These are phyloP conservation scores for Paraphoma chrysanthemicola DNA, from an alignment of 2,329 filamentous ascomycete species.

Conservation along the genomic window DNA sequence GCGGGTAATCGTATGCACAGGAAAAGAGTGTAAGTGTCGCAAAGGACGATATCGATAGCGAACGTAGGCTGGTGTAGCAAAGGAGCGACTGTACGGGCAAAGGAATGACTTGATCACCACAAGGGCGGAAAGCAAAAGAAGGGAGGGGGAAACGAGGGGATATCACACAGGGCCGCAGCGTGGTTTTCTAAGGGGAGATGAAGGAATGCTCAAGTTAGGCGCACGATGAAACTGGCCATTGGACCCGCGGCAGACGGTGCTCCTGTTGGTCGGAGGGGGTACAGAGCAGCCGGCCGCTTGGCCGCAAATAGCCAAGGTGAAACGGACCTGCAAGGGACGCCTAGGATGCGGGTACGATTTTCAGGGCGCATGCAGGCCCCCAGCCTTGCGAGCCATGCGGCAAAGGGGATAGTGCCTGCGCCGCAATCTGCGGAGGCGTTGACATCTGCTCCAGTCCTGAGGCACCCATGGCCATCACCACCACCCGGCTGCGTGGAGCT, in stretches of 20 bases:
- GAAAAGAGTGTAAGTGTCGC: conserved; percentile 36
- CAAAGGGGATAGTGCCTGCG: conserved; percentile 12
- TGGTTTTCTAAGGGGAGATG: conserved; percentile 44
- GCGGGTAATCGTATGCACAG: conserved; percentile 29
- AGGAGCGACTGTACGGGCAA: conserved; percentile 31
- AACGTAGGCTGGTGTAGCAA: conserved; percentile 29
- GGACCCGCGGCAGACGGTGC: conserved; percentile 24
- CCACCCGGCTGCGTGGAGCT: not conserved
- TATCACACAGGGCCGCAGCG: conserved; percentile 34
- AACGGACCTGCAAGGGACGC: conserved; percentile 40
- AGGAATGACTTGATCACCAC: conserved; percentile 37
- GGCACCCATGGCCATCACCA: conserved; percentile 6
- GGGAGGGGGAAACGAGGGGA: conserved; percentile 32
- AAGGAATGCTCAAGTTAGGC: conserved; percentile 47
- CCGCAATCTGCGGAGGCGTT: conserved; percentile 20
- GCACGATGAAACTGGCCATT: conserved; percentile 43
- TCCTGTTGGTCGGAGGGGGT: conserved; percentile 25
- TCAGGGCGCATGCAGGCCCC: conserved; percentile 15
- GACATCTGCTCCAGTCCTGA: conserved; percentile 11
- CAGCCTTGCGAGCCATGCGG: conserved; percentile 29
- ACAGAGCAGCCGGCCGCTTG: conserved; percentile 30
- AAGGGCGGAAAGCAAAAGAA: conserved; percentile 29
- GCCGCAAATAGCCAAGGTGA: conserved; percentile 32
- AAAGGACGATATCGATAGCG: conserved; percentile 23
- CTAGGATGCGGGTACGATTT: conserved; percentile 5